Percentiles rank a stretch among this genome's conserved stretches.
These are phyloP conservation scores for Colletotrichum horii DNA, from an alignment of 2,329 filamentous ascomycete species.

Conservation along the genomic window DNA sequence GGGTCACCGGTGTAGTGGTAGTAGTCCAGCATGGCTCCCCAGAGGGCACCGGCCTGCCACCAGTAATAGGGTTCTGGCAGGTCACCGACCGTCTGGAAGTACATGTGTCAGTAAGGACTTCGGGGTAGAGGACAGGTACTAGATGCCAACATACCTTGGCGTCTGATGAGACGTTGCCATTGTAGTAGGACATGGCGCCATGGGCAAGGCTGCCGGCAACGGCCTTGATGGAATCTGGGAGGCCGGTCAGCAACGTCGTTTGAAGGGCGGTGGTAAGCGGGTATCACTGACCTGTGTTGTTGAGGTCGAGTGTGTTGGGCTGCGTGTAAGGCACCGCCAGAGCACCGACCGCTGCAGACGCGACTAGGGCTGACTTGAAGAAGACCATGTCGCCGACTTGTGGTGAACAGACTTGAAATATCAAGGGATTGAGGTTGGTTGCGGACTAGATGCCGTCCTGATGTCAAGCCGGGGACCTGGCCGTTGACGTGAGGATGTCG, in stretches of 20 bases:
- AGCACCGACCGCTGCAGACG: conserved; percentile 27
- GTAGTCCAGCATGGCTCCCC: conserved; percentile 74
- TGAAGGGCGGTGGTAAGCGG: neutral
- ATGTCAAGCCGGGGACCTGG: neutral
- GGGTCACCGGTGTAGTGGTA: conserved; percentile 69
- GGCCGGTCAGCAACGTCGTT: conserved; percentile 20
- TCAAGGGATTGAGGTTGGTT: too few relatives aligned
- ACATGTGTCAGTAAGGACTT: neutral
- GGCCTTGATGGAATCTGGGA: conserved; percentile 63
- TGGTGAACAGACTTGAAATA: neutral
- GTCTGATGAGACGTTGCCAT: conserved; percentile 62
- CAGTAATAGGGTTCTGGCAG: conserved; percentile 72
- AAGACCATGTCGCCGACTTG: neutral
- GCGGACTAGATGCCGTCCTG: neutral
- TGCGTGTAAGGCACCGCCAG: conserved; percentile 30
- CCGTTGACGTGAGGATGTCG: neutral
- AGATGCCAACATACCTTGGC: conserved; percentile 39
- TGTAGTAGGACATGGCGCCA: conserved; percentile 69
- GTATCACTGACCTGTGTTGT: conserved; percentile 34
- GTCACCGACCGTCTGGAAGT: conserved; percentile 58
- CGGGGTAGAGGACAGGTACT: neutral
- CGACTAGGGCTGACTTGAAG: conserved; percentile 1
- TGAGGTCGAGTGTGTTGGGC: conserved; percentile 45
- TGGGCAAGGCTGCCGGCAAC: conserved; percentile 66
- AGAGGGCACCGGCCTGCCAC: conserved; percentile 70